phyloP scores from a whole-genome alignment of 257 asterid species.

The Solanum corneliomulleri region DNA sequence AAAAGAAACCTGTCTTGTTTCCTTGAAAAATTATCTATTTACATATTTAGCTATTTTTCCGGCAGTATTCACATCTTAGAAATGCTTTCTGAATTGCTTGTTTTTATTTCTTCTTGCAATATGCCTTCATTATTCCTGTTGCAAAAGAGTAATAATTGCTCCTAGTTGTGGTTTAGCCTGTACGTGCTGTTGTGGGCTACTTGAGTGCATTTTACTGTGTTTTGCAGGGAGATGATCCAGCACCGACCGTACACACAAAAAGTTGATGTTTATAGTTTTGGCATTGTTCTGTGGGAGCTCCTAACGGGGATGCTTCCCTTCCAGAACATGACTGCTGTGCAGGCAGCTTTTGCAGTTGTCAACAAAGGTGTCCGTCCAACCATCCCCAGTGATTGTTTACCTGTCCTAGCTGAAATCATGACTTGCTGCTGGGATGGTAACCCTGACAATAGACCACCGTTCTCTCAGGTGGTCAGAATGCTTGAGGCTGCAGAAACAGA shows the following conservation, averaged over 20 bases:
- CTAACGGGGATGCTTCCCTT: constrained; percentile 97
- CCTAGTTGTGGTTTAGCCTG: background rate
- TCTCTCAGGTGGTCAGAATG: constrained; percentile 76
- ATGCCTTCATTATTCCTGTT: background rate
- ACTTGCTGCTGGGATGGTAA: constrained; percentile 87
- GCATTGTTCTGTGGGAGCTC: constrained; percentile 96
- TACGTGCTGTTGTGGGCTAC: background rate
- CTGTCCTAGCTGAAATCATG: constrained; percentile 75
- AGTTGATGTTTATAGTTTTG: constrained; percentile 95
- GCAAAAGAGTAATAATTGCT: background rate
- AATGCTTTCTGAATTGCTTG: background rate
- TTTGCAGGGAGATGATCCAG: constrained; percentile 96
- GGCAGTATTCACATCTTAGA: background rate
- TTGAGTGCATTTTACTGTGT: constrained; percentile 1
- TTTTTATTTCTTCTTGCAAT: background rate
- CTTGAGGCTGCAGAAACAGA: constrained; percentile 88
- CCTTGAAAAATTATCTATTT: background rate
- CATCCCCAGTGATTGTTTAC: constrained; percentile 70
- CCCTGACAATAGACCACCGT: constrained; percentile 83
- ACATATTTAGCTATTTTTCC: background rate
- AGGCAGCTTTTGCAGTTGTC: constrained; percentile 96
- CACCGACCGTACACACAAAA: constrained; percentile 94
- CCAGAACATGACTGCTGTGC: constrained; percentile 97
- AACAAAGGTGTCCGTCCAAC: constrained; percentile 90
- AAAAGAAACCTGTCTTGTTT: background rate